These are phyloP conservation scores for Porcisia hertigi DNA, from an alignment of 208 protist species.

Conservation along the genomic window DNA sequence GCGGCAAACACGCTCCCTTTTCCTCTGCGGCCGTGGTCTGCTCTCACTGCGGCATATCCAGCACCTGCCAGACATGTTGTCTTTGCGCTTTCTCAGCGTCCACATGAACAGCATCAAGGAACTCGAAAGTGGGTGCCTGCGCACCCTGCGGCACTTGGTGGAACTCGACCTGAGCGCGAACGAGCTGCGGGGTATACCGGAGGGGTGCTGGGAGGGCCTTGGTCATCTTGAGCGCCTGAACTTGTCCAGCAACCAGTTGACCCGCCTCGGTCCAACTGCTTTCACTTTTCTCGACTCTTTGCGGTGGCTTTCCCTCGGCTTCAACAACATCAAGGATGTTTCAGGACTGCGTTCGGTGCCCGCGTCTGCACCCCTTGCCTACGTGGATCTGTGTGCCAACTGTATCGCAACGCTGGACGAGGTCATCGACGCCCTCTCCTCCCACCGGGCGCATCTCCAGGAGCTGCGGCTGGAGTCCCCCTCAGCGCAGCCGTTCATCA, in stretches of 20 bases:
- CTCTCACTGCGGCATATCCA: constrained; percentile 72
- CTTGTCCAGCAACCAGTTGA: constrained; percentile 72
- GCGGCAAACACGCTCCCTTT: constrained; percentile 54
- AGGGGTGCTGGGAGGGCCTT: constrained; percentile 50
- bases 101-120: constrained; percentile 80
- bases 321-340: constrained; percentile 64
- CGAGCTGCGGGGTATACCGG: constrained; percentile 40
- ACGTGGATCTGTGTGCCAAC: constrained; percentile 81
- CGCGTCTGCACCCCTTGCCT: constrained; percentile 33
- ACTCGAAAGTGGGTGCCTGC: constrained; percentile 32
- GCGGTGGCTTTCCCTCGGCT: constrained; percentile 75
- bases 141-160: constrained; percentile 50
- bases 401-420: constrained; percentile 37
- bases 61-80: constrained; percentile 53
- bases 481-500: neutral
- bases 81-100: constrained; percentile 59
- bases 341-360: constrained; percentile 50
- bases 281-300: constrained; percentile 51
- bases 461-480: constrained; percentile 63
- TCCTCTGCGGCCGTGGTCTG: constrained; percentile 64
- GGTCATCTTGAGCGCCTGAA: constrained; percentile 61
- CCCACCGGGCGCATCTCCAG: constrained; percentile 41
- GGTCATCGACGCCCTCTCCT: constrained; percentile 36
- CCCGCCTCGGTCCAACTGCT: constrained; percentile 16
- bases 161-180: constrained; percentile 84